Conservation (phyloP, 2,329 filamentous ascomycete genomes). For the Herpotrichia juniperi region DNA sequence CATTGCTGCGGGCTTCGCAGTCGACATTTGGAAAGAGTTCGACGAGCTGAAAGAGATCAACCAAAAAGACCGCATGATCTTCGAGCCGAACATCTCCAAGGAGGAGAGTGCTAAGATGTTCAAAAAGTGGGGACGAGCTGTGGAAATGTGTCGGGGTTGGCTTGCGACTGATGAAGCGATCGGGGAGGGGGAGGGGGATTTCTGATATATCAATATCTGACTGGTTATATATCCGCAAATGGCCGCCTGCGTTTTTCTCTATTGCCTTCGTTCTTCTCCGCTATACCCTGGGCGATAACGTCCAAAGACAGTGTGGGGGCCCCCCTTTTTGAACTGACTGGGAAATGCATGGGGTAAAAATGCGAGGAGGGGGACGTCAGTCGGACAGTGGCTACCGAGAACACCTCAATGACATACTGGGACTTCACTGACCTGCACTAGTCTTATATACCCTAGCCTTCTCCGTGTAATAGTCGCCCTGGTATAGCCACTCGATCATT, state of each 20-base stretch:
- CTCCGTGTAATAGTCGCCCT: constrained; percentile 8
- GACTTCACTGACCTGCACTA: background rate
- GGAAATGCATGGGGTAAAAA: background rate
- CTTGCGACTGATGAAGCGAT: constrained; percentile 50
- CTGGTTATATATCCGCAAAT: constrained; percentile 29
- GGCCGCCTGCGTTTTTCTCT: constrained; percentile 20
- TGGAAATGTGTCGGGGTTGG: constrained; percentile 81
- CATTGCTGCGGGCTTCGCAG: constrained; percentile 86
- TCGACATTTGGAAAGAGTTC: constrained; percentile 77
- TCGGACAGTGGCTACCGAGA: constrained; percentile 2
- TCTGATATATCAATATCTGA: constrained; percentile 30
- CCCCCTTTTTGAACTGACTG: constrained; percentile 10
- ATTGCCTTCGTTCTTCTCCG: constrained; percentile 5
- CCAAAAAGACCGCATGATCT: constrained; percentile 70
- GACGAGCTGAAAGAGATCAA: constrained; percentile 77
- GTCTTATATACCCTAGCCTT: constrained; percentile 7
- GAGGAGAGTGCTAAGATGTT: constrained; percentile 69
- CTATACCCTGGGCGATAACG: constrained; percentile 6
- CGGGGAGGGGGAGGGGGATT: constrained; percentile 31
- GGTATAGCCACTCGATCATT: constrained; percentile 2
- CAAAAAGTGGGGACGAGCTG: constrained; percentile 75
- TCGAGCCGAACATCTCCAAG: constrained; percentile 68
- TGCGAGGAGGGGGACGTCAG: background rate
- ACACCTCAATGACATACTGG: constrained; percentile 2
- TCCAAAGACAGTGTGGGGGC: background rate